Percentiles rank a stretch among this genome's conserved stretches.
Evolutionary conservation across 352 stramenopile species (phyloP).

Genomic region (Globisporangium emineosum): DNA sequence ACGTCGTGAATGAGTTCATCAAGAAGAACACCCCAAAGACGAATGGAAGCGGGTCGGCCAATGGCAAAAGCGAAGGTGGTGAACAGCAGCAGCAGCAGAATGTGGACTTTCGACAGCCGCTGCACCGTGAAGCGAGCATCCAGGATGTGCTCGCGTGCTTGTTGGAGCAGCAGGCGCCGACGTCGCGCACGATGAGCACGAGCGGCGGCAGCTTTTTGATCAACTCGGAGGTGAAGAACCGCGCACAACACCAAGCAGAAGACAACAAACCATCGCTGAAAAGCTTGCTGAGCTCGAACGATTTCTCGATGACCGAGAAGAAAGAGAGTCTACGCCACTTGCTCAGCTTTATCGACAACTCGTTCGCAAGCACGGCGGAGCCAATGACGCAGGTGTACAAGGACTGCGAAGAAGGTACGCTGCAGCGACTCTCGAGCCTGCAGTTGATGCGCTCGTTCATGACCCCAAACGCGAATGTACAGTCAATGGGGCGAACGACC

Average conservation of each 20-base stretch:
- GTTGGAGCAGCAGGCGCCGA: constrained; percentile 64
- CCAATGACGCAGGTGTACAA: constrained; percentile 81
- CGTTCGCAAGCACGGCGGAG: constrained; percentile 72
- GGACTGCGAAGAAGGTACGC: constrained; percentile 61
- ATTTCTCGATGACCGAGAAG: constrained; percentile 85
- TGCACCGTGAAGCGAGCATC: constrained; percentile 75
- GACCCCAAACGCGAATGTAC: constrained; percentile 25
- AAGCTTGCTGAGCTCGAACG: constrained; percentile 75
- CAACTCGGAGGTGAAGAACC: constrained; percentile 52
- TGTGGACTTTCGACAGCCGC: constrained; percentile 43
- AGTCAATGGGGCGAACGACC: constrained; percentile 68
- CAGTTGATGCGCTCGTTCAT: constrained; percentile 84
- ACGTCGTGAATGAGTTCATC: constrained; percentile 29
- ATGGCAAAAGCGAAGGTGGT: constrained; percentile 10
- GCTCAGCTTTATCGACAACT: constrained; percentile 83
- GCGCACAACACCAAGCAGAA: constrained; percentile 23
- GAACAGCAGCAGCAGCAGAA: constrained; percentile 14
- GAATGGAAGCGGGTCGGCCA: constrained; percentile 19
- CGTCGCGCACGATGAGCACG: constrained; percentile 40
- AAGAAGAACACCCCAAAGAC: constrained; percentile 38
- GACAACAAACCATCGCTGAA: constrained; percentile 63
- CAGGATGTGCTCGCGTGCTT: constrained; percentile 76
- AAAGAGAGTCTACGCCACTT: constrained; percentile 81
- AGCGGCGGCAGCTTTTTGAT: constrained; percentile 53
- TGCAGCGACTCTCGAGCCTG: constrained; percentile 72